Evolutionary conservation across 805 yeast genomes (phyloP).

Genomic region (Pichia insulana): DNA sequence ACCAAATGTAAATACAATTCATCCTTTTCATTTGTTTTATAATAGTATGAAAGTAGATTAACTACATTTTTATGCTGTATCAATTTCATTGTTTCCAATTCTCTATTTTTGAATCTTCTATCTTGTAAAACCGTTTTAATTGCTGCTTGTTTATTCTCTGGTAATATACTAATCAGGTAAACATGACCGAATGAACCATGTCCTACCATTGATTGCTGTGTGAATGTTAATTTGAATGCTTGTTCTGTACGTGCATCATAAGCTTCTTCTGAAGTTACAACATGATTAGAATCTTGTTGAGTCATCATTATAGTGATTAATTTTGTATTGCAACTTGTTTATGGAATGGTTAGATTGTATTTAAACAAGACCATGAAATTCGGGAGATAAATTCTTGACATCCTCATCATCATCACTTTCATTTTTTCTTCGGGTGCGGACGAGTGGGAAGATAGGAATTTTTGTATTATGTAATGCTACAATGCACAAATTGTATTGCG

Average conservation of each 20-base stretch:
- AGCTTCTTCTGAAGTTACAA: constrained; percentile 44
- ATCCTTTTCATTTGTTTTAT: constrained; percentile 52
- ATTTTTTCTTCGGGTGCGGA: background rate
- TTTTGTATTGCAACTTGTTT: background rate
- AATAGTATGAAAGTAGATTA: constrained; percentile 79
- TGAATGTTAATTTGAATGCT: constrained; percentile 54
- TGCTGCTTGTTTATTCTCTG: constrained; percentile 75
- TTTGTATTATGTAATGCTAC: no score
- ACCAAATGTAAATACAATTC: constrained; percentile 85
- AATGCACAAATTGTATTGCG: no score
- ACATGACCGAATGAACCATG: constrained; percentile 99
- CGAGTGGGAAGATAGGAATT: background rate
- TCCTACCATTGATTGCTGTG: constrained; percentile 88
- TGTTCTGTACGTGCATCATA: constrained; percentile 67
- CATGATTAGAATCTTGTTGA: no score
- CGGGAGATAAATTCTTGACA: no score
- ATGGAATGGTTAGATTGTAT: no score
- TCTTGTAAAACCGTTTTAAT: constrained; percentile 96
- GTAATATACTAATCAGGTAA: constrained; percentile 73
- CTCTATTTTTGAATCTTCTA: constrained; percentile 88
- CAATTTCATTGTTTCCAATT: constrained; percentile 88
- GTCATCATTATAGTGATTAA: no score
- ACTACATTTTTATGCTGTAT: constrained; percentile 83
- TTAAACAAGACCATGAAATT: no score
- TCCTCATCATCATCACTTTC: no score